These are phyloP conservation scores for Xylaria longipes DNA, from an alignment of 495 filamentous ascomycete genomes.

Conservation along the genomic window DNA sequence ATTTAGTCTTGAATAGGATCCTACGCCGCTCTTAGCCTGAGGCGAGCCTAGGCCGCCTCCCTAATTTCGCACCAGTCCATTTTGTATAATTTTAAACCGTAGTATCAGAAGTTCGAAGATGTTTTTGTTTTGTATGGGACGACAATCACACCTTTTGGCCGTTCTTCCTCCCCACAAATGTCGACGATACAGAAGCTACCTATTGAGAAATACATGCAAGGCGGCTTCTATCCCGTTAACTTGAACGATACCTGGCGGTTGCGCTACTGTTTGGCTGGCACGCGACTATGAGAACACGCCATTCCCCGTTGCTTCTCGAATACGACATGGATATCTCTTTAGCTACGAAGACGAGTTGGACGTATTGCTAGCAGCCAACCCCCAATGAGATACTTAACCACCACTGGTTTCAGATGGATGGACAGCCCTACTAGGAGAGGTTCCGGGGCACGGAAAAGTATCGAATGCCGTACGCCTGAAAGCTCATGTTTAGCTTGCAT, in stretches of 20 bases:
- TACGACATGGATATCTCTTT: background rate
- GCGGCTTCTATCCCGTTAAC: background rate
- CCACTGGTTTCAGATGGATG: background rate
- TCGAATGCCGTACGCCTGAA: background rate
- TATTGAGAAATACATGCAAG: background rate
- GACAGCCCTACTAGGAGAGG: background rate
- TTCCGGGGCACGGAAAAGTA: background rate
- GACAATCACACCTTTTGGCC: background rate
- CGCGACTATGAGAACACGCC: background rate
- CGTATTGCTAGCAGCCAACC: background rate
- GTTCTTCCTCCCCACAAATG: background rate
- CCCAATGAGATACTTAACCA: background rate
- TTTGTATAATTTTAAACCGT: no score
- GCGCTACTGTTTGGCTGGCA: background rate
- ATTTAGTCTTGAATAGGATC: background rate
- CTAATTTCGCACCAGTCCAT: background rate
- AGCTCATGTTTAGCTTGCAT: no score
- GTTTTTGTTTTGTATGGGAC: background rate
- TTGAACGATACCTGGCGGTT: background rate
- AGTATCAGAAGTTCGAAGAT: no score
- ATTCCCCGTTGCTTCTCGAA: background rate
- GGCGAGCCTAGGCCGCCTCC: background rate
- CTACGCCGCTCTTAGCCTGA: background rate
- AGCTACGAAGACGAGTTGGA: background rate
- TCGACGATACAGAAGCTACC: background rate